These are phyloP conservation scores for Amanita pseudoporphyria DNA, from an alignment of 768 basidiomycete genomes.

Conservation along the genomic window DNA sequence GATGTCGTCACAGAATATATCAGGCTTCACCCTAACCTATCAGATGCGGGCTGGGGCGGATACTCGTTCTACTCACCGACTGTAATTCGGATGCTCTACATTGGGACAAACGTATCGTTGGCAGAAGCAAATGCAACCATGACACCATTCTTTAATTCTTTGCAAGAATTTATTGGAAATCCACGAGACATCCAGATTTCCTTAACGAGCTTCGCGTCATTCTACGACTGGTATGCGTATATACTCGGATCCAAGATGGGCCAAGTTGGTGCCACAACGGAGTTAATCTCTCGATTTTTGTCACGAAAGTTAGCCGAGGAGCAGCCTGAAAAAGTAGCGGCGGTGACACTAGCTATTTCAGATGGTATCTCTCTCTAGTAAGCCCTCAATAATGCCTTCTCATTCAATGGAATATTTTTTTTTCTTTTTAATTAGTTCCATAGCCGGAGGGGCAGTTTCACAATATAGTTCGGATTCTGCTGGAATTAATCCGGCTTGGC, in stretches of 20 bases:
- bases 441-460: conserved; percentile 20
- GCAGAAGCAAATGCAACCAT: no score
- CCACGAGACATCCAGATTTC: neutral
- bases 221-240: neutral
- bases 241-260: neutral
- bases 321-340: conserved; percentile 17
- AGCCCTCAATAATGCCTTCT: neutral
- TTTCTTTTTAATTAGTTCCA: neutral
- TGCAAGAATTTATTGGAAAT: neutral
- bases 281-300: conserved; percentile 21
- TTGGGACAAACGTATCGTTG: neutral
- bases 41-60: neutral
- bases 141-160: neutral
- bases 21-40: neutral
- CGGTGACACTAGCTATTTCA: conserved; percentile 14
- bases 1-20: neutral
- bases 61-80: no score
- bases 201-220: neutral
- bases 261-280: neutral
- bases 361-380: conserved; percentile 15
- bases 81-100: neutral
- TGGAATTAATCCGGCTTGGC: conserved; percentile 41
- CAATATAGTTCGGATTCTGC: conserved; percentile 24
- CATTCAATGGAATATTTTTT: neutral
- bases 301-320: conserved; percentile 19